These are phyloP conservation scores for Cladophialophora carrionii DNA, from an alignment of 2,329 filamentous ascomycete genomes.

Conservation along the genomic window DNA sequence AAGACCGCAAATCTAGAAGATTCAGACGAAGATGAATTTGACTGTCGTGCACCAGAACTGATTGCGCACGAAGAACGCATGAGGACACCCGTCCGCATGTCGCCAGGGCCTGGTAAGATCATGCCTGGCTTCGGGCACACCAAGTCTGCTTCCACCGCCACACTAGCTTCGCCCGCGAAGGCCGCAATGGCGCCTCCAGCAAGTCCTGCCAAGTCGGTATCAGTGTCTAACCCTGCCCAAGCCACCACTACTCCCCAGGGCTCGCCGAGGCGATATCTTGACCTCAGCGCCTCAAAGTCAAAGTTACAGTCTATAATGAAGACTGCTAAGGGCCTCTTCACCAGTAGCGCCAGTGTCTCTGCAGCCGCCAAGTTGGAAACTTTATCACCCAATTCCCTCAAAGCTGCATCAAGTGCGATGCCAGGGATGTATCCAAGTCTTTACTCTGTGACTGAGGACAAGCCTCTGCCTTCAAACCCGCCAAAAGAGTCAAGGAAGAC, in stretches of 20 bases:
- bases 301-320: constrained; percentile 90
- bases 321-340: constrained; percentile 82
- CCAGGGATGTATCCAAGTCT: constrained; percentile 40
- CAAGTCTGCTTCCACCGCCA: constrained; percentile 68
- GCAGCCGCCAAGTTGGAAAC: constrained; percentile 63
- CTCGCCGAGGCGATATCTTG: constrained; percentile 62
- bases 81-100: constrained; percentile 29
- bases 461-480: constrained; percentile 41
- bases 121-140: constrained; percentile 53
- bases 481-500: constrained; percentile 54
- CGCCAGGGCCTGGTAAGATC: constrained; percentile 31
- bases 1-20: constrained; percentile 52
- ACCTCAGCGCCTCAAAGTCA: constrained; percentile 88
- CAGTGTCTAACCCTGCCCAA: constrained; percentile 63
- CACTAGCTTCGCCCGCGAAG: constrained; percentile 57
- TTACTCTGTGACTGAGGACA: constrained; percentile 33
- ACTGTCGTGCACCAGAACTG: constrained; percentile 38
- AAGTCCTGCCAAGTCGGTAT: constrained; percentile 60
- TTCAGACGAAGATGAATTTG: constrained; percentile 55
- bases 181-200: constrained; percentile 42
- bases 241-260: constrained; percentile 61
- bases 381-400: constrained; percentile 49
- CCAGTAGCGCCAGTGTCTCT: constrained; percentile 67
- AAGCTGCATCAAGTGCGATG: constrained; percentile 40
- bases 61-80: constrained; percentile 38